Evolutionary conservation across 169 alveolate genomes (phyloP), one percentile per base, ranked within the genome.

Genomic region (Eimeria falciformis): DNA sequence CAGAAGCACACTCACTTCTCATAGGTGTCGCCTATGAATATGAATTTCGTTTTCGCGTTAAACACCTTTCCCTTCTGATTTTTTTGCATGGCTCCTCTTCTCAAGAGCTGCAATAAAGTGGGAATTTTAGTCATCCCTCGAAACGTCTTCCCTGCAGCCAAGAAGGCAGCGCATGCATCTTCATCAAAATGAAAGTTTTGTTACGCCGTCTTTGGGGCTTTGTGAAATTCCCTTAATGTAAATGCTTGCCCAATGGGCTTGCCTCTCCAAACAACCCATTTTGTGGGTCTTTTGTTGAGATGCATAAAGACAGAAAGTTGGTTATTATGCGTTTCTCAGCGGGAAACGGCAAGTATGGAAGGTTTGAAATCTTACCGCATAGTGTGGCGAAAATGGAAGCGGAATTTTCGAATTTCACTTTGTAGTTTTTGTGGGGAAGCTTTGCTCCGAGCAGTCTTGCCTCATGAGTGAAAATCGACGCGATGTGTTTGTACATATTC

Each of bases 11-110:
- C 47, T 25, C 81, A 82, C 90, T 46, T n/a, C 45, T 83, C 91
- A 25, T 18, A 83, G 11, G 65, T 83, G 79, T 83, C 91, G 55
- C 91, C 91, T 12, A 68, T 6, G 79, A 83, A 83, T 25, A 83
- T 23, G 68, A 83, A 37, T 37, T 37, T 83, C 2, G 81, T 83
- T 25, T 45, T 27, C 21, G 78, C 58, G 5, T 66, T n/a, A 14
- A 56, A 68, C 25, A 55, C 50, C 40, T n/a, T 6, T 17, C 23
- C 25, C 3, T 9, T 37, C 21, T n/a, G 45, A 9, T 45, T 29
- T 14, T 40, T 55, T 27, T 43, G 58, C 47, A 37, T 46, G 6
- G 77, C 65, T 11, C 78, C 91, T 18, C 58, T 66, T 45, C 43
- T 5, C 45, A 83, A 25, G 9, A 45, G 40, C 17, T 11, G 14